Percentiles rank a stretch among this genome's conserved stretches.
Conservation (phyloP, 805 yeast species). For the Nakazawaea ambrosiae region DNA sequence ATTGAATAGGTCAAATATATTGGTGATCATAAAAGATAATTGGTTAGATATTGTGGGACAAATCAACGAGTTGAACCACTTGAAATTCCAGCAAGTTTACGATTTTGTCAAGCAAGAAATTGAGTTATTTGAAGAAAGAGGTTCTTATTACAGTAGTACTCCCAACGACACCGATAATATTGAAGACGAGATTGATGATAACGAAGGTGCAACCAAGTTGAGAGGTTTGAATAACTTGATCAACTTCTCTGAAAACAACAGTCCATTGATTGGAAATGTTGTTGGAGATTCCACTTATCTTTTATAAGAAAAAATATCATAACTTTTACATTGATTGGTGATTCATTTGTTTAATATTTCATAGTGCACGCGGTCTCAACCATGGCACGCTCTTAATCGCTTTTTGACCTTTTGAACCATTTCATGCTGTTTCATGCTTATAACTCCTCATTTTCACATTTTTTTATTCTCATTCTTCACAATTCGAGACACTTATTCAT, state of each 20-base stretch:
- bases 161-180: too few species aligned
- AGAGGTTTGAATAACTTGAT: slow-evolving; percentile 19
- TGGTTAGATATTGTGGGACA: slow-evolving; percentile 22
- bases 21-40: slow-evolving; percentile 23
- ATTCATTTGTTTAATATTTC: too few species aligned
- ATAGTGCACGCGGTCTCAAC: too few species aligned
- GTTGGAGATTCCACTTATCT: not conserved
- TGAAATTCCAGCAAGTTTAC: slow-evolving; percentile 19
- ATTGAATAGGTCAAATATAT: slow-evolving; percentile 25
- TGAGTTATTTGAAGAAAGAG: slow-evolving; percentile 16
- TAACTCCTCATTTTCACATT: too few species aligned
- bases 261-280: slow-evolving; percentile 11
- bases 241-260: slow-evolving; percentile 13
- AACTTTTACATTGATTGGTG: too few species aligned
- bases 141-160: slow-evolving; percentile 10
- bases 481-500: too few species aligned
- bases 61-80: slow-evolving; percentile 24
- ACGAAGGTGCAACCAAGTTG: slow-evolving; percentile 13
- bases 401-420: too few species aligned
- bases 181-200: slow-evolving; percentile 4
- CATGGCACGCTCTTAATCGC: too few species aligned
- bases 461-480: too few species aligned
- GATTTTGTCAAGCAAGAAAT: slow-evolving; percentile 21
- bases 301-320: too few species aligned
- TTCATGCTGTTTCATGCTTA: too few species aligned